phyloP scores from a whole-genome alignment of 2,329 filamentous ascomycete species.

The Pseudocercospora cruenta region DNA sequence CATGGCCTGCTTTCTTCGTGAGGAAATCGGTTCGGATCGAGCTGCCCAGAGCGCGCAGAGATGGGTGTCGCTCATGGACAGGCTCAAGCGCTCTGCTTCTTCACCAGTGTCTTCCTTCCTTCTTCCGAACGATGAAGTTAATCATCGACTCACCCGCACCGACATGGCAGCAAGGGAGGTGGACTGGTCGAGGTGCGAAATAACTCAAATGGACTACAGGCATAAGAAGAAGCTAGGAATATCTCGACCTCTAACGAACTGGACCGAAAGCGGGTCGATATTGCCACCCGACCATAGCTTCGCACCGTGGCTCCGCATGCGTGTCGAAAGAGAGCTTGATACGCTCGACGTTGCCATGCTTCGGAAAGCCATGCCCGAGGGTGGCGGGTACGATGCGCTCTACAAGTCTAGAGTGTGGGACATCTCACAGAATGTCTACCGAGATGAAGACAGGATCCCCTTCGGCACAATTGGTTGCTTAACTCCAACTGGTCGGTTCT shows the following conservation, averaged over 20 bases:
- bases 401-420: constrained; percentile 64
- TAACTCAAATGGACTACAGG: constrained; percentile 63
- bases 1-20: constrained; percentile 47
- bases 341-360: constrained; percentile 63
- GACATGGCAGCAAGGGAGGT: constrained; percentile 35
- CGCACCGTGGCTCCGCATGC: constrained; percentile 52
- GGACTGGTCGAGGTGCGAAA: constrained; percentile 61
- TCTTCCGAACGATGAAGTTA: constrained; percentile 55
- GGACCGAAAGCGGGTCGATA: constrained; percentile 59
- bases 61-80: constrained; percentile 53
- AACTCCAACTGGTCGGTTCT: constrained; percentile 67
- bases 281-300: constrained; percentile 61
- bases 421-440: constrained; percentile 73
- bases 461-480: constrained; percentile 68
- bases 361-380: constrained; percentile 45
- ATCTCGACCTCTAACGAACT: constrained; percentile 62
- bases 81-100: constrained; percentile 61
- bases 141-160: constrained; percentile 1
- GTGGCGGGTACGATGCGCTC: constrained; percentile 58
- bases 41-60: constrained; percentile 2
- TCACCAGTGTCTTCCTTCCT: constrained; percentile 66
- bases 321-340: constrained; percentile 66
- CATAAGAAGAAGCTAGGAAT: constrained; percentile 55
- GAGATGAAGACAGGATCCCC: constrained; percentile 51
- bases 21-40: not conserved